Conservation (phyloP, 345 rosid genomes). For the Lenwebbia sp. region DNA sequence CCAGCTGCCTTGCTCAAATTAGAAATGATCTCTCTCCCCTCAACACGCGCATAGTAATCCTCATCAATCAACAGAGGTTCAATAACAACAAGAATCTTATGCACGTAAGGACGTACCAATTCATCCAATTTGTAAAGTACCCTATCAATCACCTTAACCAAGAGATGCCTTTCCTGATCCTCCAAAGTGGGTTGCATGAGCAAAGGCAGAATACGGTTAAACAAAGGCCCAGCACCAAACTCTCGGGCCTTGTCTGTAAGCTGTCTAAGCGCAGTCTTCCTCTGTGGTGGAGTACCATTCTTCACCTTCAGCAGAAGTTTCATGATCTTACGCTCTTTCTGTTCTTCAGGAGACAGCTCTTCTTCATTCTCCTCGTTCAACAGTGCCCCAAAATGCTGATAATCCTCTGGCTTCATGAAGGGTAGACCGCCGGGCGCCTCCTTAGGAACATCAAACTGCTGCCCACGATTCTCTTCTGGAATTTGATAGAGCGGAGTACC, state of each 20-base stretch:
- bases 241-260: slow-evolving; percentile 97
- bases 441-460: slow-evolving; percentile 91
- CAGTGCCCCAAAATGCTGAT: slow-evolving; percentile 81
- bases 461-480: slow-evolving; percentile 92
- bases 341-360: slow-evolving; percentile 84
- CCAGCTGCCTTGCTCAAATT: slow-evolving; percentile 98
- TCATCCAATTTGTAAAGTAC: slow-evolving; percentile 91
- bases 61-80: slow-evolving; percentile 98
- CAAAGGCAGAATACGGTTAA: slow-evolving; percentile 75
- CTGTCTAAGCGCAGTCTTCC: slow-evolving; percentile 96
- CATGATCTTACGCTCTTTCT: slow-evolving; percentile 96
- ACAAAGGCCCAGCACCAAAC: slow-evolving; percentile 95
- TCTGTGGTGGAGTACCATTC: slow-evolving; percentile 97
- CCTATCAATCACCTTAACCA: slow-evolving; percentile 96
- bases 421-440: slow-evolving; percentile 91
- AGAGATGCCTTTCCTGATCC: slow-evolving; percentile 98
- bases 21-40: slow-evolving; percentile 97
- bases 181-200: slow-evolving; percentile 98
- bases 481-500: slow-evolving; percentile 81
- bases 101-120: slow-evolving; percentile 93
- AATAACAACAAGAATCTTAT: slow-evolving; percentile 96
- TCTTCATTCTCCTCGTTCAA: slow-evolving; percentile 93
- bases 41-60: slow-evolving; percentile 99
- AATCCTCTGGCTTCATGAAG: slow-evolving; percentile 96
- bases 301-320: slow-evolving; percentile 92